Conservation (phyloP, 2,329 filamentous ascomycete genomes). For the Neofusicoccum umdonicola region DNA sequence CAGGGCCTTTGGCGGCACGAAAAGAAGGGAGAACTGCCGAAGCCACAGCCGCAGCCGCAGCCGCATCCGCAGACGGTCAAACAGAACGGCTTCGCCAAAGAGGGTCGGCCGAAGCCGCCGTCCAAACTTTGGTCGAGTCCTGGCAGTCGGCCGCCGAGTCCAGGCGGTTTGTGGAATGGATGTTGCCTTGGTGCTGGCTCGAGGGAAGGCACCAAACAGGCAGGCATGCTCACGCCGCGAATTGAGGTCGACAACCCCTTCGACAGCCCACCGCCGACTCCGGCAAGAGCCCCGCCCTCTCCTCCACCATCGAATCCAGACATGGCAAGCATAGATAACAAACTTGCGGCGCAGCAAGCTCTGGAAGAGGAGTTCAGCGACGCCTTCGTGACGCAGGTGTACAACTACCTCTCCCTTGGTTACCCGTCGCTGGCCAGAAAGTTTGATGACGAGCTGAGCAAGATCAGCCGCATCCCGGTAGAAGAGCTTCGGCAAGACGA, state of each 20-base stretch:
- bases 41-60: neutral
- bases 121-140: slow-evolving; percentile 34
- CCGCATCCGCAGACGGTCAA: neutral
- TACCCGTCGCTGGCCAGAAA: slow-evolving; percentile 81
- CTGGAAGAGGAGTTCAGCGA: slow-evolving; percentile 72
- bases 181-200: slow-evolving; percentile 55
- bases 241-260: slow-evolving; percentile 43
- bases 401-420: slow-evolving; percentile 91
- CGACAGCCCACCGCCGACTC: slow-evolving; percentile 39
- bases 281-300: slow-evolving; percentile 34
- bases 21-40: slow-evolving; percentile 22
- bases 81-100: slow-evolving; percentile 19
- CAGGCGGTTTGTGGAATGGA: slow-evolving; percentile 73
- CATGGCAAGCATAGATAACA: slow-evolving; percentile 43
- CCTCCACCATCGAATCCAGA: slow-evolving; percentile 36
- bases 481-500: slow-evolving; percentile 72
- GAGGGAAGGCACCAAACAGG: slow-evolving; percentile 41
- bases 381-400: slow-evolving; percentile 88
- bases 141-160: slow-evolving; percentile 52
- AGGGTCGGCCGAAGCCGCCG: slow-evolving; percentile 14
- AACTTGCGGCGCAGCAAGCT: slow-evolving; percentile 44
- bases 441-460: slow-evolving; percentile 81
- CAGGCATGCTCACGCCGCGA: slow-evolving; percentile 51
- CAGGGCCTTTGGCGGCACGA: slow-evolving; percentile 63
- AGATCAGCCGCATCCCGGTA: slow-evolving; percentile 70